Conservation (phyloP, 805 yeast species). For the Saccharomycopsis capsularis region DNA sequence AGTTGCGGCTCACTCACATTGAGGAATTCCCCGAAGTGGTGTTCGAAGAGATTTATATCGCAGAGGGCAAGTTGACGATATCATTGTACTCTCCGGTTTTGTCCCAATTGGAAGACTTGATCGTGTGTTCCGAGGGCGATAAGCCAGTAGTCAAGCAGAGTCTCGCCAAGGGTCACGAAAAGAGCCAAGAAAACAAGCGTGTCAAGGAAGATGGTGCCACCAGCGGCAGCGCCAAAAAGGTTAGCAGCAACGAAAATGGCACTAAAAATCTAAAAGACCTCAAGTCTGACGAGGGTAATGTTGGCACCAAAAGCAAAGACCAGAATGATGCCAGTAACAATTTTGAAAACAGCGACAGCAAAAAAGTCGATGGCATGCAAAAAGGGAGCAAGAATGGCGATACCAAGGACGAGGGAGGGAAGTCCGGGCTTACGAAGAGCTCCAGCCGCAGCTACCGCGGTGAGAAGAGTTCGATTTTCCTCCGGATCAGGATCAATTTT, state of each 20-base stretch:
- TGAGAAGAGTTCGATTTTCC: constrained; percentile 35
- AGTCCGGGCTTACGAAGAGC: too few relatives aligned
- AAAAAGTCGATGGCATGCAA: neutral
- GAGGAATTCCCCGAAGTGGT: constrained; percentile 60
- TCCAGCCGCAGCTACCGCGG: too few relatives aligned
- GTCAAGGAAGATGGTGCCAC: neutral
- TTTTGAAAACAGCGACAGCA: neutral
- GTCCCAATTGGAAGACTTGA: constrained; percentile 21
- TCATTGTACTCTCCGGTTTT: constrained; percentile 82
- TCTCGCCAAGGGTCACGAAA: neutral
- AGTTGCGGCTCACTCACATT: constrained; percentile 79
- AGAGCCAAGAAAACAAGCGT: neutral
- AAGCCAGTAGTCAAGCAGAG: constrained; percentile 1
- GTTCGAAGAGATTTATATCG: constrained; percentile 82
- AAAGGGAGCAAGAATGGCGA: neutral
- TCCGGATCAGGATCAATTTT: constrained; percentile 63
- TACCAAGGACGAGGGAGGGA: neutral
- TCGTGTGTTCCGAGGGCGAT: constrained; percentile 9
- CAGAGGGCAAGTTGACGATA: constrained; percentile 71
- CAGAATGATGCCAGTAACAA: neutral
- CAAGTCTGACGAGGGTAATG: neutral
- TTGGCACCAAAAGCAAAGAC: neutral
- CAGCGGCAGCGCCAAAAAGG: neutral
- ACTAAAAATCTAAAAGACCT: neutral
- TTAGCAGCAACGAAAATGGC: neutral